A percentile compares a stretch with the other conserved stretches of the same genome.
phyloP scores from a whole-genome alignment of 768 basidiomycete species.

The Mycena chlorophos region DNA sequence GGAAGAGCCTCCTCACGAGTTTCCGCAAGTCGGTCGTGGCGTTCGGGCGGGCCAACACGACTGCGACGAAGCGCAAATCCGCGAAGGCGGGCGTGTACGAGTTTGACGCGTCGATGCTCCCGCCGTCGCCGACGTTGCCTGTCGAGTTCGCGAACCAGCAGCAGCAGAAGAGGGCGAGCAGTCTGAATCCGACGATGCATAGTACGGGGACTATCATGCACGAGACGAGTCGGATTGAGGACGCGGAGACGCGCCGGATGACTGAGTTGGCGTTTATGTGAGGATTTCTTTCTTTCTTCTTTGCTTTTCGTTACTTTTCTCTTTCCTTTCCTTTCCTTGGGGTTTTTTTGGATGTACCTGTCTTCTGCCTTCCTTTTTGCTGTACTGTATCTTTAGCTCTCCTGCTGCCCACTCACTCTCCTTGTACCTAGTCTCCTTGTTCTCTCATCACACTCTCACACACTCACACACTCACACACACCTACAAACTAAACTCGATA shows the following conservation, averaged over 20 bases:
- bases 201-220: background rate
- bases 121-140: constrained; percentile 32
- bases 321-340: too few relatives aligned
- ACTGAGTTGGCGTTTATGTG: background rate
- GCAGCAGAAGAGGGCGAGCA: constrained; percentile 2
- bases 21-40: constrained; percentile 48
- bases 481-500: too few relatives aligned
- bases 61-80: constrained; percentile 22
- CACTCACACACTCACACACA: too few relatives aligned
- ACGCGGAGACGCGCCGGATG: background rate
- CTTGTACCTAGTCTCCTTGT: too few relatives aligned
- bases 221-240: background rate
- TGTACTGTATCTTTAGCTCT: too few relatives aligned
- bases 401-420: too few relatives aligned
- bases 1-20: constrained; percentile 32
- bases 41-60: constrained; percentile 20
- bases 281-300: too few relatives aligned
- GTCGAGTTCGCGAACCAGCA: background rate
- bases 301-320: too few relatives aligned
- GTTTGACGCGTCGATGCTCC: constrained; percentile 37
- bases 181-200: constrained; percentile 1
- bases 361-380: too few relatives aligned
- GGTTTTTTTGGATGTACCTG: too few relatives aligned
- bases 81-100: constrained; percentile 20
- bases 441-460: too few relatives aligned